Evolutionary conservation across 2,329 filamentous ascomycete genomes (phyloP).

Genomic region (Lecanoromycetidae sp.): DNA sequence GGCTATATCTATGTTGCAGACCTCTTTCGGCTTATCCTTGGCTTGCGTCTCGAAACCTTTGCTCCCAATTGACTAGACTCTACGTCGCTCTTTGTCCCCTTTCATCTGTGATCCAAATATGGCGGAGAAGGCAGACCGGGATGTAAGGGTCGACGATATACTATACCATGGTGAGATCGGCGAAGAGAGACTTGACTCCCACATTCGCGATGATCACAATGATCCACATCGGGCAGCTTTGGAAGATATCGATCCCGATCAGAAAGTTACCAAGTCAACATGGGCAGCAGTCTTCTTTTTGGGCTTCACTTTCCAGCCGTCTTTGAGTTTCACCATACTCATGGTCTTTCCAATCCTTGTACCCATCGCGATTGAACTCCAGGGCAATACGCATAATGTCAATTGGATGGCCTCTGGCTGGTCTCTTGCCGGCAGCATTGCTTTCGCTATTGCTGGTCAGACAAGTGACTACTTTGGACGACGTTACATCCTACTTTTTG

Average conservation of each 20-base stretch:
- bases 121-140: no score
- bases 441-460: slow-evolving; percentile 1
- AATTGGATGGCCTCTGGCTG: slow-evolving; percentile 4
- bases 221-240: not conserved
- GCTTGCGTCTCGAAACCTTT: no score
- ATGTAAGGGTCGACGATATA: no score
- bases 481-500: not conserved
- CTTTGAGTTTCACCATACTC: not conserved
- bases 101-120: no score
- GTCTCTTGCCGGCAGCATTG: slow-evolving; percentile 1
- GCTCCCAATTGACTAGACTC: no score
- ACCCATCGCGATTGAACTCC: slow-evolving; percentile 1
- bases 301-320: slow-evolving; percentile 1
- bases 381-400: not conserved
- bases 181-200: not conserved
- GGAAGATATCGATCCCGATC: not conserved
- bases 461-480: slow-evolving; percentile 2
- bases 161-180: not conserved
- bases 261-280: not conserved
- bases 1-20: no score
- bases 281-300: not conserved
- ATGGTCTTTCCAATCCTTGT: slow-evolving; percentile 2
- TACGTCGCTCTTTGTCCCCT: no score
- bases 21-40: no score
- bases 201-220: not conserved